A percentile compares a stretch with the other conserved stretches of the same genome.
These are phyloP conservation scores for Tausonia pullulans DNA, from an alignment of 1,284 basidiomycete species.

Conservation along the genomic window DNA sequence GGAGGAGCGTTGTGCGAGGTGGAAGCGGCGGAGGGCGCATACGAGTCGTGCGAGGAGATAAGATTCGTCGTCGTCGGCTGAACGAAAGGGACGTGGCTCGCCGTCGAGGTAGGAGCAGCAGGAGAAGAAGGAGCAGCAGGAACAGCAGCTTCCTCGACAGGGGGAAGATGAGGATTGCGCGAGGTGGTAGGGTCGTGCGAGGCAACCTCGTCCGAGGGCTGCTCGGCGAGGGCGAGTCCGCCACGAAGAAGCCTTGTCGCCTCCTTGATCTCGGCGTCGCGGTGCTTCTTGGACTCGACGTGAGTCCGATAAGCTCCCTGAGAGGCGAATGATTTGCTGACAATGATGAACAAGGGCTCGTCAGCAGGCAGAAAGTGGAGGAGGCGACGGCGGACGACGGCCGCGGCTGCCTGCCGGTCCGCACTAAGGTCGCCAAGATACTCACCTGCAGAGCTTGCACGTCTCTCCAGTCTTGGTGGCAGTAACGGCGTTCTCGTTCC, in stretches of 20 bases:
- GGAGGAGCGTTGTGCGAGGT: slow-evolving; percentile 9
- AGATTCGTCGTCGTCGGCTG: slow-evolving; percentile 6
- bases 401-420: not conserved
- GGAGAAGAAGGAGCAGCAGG: not conserved
- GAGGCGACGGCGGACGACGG: not conserved
- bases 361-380: not conserved
- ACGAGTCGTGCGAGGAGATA: slow-evolving; percentile 5
- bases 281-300: slow-evolving; percentile 80
- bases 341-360: not conserved
- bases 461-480: slow-evolving; percentile 50
- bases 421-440: slow-evolving; percentile 5
- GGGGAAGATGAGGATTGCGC: not conserved
- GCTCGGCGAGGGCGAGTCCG: slow-evolving; percentile 8
- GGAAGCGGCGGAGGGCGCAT: slow-evolving; percentile 8
- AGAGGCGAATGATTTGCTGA: slow-evolving; percentile 78
- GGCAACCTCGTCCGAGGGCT: slow-evolving; percentile 2
- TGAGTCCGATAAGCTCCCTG: slow-evolving; percentile 85
- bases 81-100: slow-evolving; percentile 8
- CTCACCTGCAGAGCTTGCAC: slow-evolving; percentile 74
- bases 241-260: slow-evolving; percentile 19
- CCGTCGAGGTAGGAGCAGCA: slow-evolving; percentile 2
- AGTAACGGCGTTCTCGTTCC: slow-evolving; percentile 59
- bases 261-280: slow-evolving; percentile 58
- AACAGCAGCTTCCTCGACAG: not conserved
- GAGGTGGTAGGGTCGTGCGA: slow-evolving; percentile 4